A percentile compares a stretch with the other conserved stretches of the same genome.
phyloP scores from a whole-genome alignment of 164 flowering plant species.

The Aristolochia contorta region DNA sequence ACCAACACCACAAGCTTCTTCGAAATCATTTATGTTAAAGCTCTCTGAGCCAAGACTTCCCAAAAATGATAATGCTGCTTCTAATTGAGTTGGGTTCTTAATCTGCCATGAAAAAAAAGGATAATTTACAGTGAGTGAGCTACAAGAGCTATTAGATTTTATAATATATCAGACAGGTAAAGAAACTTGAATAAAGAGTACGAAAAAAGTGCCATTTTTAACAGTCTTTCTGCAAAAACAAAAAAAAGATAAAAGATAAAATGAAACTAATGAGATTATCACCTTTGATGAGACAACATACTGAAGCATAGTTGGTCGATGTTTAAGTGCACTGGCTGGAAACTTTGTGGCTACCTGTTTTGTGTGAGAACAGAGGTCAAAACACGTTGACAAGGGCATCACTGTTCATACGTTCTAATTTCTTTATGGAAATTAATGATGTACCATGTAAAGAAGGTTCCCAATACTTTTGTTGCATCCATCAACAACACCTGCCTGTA shows the following conservation, averaged over 20 bases:
- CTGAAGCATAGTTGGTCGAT: constrained; percentile 55
- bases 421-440: not conserved
- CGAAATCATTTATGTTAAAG: constrained; percentile 51
- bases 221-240: not conserved
- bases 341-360: constrained; percentile 80
- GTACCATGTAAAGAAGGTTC: constrained; percentile 73
- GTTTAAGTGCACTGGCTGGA: constrained; percentile 83
- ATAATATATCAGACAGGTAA: not conserved
- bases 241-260: not conserved
- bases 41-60: constrained; percentile 38
- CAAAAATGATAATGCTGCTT: constrained; percentile 65
- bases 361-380: not conserved
- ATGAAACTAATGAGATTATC: not conserved
- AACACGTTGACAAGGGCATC: not conserved
- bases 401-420: not conserved
- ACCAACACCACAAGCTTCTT: constrained; percentile 95
- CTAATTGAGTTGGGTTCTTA: constrained; percentile 83
- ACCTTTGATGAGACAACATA: constrained; percentile 72
- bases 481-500: constrained; percentile 58
- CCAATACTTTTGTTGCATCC: constrained; percentile 70
- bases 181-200: not conserved
- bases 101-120: constrained; percentile 34
- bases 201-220: not conserved
- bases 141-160: too few relatives aligned
- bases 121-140: not conserved